These are phyloP conservation scores for Turnera subulata DNA, from an alignment of 345 rosid species.

Conservation along the genomic window DNA sequence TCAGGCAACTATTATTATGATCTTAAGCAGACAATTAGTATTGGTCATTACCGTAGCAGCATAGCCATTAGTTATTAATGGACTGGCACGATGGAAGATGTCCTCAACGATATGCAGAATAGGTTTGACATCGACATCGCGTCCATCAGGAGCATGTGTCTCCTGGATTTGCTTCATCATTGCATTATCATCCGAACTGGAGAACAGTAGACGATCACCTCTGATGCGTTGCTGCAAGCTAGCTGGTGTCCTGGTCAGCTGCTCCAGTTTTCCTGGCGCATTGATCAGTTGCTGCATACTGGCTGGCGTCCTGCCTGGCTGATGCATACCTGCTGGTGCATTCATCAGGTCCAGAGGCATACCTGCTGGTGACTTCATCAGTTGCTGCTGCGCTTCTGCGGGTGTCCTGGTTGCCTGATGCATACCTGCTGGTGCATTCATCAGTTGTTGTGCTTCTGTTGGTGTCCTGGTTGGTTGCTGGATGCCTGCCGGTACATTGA, in stretches of 20 bases:
- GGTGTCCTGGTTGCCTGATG: background rate
- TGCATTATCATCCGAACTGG: slow-evolving; percentile 48
- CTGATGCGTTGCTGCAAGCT: slow-evolving; percentile 6
- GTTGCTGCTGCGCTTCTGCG: background rate
- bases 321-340: background rate
- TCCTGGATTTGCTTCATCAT: slow-evolving; percentile 56
- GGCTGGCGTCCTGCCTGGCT: background rate
- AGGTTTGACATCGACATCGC: slow-evolving; percentile 49
- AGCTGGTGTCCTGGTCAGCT: background rate
- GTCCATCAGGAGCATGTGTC: slow-evolving; percentile 63
- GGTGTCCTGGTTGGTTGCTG: background rate
- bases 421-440: background rate
- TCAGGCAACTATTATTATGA: background rate
- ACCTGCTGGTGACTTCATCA: background rate
- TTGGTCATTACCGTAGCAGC: slow-evolving; percentile 25
- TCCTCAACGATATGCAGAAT: slow-evolving; percentile 63
- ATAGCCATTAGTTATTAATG: slow-evolving; percentile 24
- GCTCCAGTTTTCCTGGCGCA: background rate
- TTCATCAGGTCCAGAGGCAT: background rate
- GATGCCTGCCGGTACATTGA: too few species aligned
- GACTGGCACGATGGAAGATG: slow-evolving; percentile 52
- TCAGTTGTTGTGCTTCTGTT: background rate
- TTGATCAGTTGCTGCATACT: slow-evolving; percentile 8
- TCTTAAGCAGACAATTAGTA: background rate
- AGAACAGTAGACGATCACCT: slow-evolving; percentile 41